Evolutionary conservation across 1,284 basidiomycete species (phyloP).

Genomic region (Anthracocystis panici-leucophaei): DNA sequence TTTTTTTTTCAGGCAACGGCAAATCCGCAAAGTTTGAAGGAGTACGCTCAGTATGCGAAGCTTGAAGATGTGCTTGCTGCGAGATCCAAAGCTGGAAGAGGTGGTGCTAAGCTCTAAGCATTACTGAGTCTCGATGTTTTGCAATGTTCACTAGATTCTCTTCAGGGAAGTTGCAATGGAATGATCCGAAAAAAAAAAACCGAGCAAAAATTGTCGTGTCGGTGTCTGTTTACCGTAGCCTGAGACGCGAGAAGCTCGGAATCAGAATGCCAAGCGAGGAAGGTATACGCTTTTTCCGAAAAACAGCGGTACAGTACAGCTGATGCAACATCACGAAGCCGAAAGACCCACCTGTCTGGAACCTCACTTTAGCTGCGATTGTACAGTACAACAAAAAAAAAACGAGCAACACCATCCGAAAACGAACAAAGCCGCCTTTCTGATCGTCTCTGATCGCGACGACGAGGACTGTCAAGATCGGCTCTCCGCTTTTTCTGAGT

Average conservation of each 20-base stretch:
- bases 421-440: not conserved
- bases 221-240: too few species aligned
- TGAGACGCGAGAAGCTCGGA: not conserved
- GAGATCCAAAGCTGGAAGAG: conserved; percentile 2
- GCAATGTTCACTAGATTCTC: not conserved
- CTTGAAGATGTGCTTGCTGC: conserved; percentile 37
- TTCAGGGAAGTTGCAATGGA: not conserved
- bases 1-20: conserved; percentile 38
- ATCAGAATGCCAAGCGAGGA: not conserved
- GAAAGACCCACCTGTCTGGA: too few species aligned
- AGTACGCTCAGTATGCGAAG: conserved; percentile 51
- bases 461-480: not conserved
- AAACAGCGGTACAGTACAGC: too few species aligned
- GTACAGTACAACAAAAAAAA: too few species aligned
- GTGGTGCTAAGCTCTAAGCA: conserved; percentile 28
- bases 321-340: too few species aligned
- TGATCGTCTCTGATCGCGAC: not conserved
- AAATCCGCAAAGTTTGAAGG: conserved; percentile 42
- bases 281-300: not conserved
- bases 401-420: conserved; percentile 5
- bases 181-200: not conserved
- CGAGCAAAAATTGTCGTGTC: too few species aligned
- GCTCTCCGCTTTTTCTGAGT: too few species aligned
- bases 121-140: not conserved
- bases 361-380: too few species aligned